phyloP scores from a whole-genome alignment of 257 asterid genomes.

The Eucommia ulmoides region DNA sequence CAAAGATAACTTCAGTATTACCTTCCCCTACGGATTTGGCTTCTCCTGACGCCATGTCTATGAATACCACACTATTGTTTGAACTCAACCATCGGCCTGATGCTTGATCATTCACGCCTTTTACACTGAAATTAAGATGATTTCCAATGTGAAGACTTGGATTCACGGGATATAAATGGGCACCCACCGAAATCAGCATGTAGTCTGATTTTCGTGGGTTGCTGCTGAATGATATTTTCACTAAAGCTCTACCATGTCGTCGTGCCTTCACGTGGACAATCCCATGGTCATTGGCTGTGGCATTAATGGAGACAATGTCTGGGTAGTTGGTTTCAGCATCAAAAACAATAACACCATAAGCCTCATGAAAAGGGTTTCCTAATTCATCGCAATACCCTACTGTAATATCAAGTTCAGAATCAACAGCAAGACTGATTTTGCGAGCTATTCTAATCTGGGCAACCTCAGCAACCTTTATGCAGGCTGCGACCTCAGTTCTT shows the following conservation, averaged over 20 bases:
- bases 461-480: conserved; percentile 76
- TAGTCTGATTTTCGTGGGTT: conserved; percentile 52
- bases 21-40: conserved; percentile 76
- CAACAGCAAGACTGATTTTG: conserved; percentile 36
- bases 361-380: conserved; percentile 79
- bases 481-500: conserved; percentile 74
- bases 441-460: conserved; percentile 56
- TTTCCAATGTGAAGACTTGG: conserved; percentile 52
- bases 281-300: conserved; percentile 25
- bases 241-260: conserved; percentile 60
- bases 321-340: conserved; percentile 66
- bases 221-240: conserved; percentile 34
- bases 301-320: conserved; percentile 43
- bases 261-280: conserved; percentile 35
- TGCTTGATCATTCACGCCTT: conserved; percentile 42
- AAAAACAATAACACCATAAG: conserved; percentile 38
- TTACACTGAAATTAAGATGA: conserved; percentile 36
- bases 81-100: conserved; percentile 68
- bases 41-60: conserved; percentile 52
- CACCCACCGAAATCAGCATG: conserved; percentile 56
- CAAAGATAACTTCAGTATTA: conserved; percentile 32
- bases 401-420: conserved; percentile 46
- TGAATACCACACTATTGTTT: conserved; percentile 38
- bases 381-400: conserved; percentile 51
- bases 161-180: conserved; percentile 58